Percentiles rank a stretch among this genome's conserved stretches.
phyloP scores from a whole-genome alignment of 139 green algal genomes.

The Auxenochlorella pyrenoidosa region DNA sequence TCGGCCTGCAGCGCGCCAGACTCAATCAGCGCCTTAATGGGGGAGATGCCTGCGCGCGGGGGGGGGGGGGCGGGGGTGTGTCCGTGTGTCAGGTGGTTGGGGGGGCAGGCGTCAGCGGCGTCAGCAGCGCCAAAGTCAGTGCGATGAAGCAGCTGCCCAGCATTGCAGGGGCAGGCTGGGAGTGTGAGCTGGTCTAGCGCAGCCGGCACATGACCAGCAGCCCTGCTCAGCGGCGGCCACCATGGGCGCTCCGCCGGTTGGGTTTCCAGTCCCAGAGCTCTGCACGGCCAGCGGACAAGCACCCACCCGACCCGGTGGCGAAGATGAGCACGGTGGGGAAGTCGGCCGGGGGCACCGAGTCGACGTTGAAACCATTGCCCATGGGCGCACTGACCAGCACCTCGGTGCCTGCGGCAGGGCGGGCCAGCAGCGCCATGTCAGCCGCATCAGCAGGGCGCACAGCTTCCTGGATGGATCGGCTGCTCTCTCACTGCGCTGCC shows the following conservation, averaged over 20 bases:
- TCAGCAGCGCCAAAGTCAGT: too few species aligned
- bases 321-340: conserved; percentile 80
- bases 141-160: too few species aligned
- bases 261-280: not conserved
- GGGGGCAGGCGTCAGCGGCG: too few species aligned
- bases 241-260: not conserved
- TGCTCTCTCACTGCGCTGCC: too few species aligned
- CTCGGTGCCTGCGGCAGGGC: conserved; percentile 37
- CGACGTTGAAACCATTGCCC: conserved; percentile 91
- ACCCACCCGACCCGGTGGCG: conserved; percentile 67
- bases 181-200: too few species aligned
- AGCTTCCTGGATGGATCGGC: too few species aligned
- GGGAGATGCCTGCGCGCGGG: conserved; percentile 67
- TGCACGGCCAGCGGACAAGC: too few species aligned
- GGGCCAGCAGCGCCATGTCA: not conserved
- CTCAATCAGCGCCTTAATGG: conserved; percentile 85
- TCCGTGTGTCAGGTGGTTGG: not conserved
- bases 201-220: too few species aligned
- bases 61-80: not conserved
- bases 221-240: too few species aligned
- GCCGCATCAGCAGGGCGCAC: too few species aligned
- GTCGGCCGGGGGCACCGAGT: conserved; percentile 71
- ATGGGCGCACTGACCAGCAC: conserved; percentile 68
- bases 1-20: conserved; percentile 58
- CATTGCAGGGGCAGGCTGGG: too few species aligned